Evolutionary conservation across 371 early-diverging fungal species (phyloP), one percentile per base, ranked within the genome.

Genomic region (Lichtheimia hyalospora): DNA sequence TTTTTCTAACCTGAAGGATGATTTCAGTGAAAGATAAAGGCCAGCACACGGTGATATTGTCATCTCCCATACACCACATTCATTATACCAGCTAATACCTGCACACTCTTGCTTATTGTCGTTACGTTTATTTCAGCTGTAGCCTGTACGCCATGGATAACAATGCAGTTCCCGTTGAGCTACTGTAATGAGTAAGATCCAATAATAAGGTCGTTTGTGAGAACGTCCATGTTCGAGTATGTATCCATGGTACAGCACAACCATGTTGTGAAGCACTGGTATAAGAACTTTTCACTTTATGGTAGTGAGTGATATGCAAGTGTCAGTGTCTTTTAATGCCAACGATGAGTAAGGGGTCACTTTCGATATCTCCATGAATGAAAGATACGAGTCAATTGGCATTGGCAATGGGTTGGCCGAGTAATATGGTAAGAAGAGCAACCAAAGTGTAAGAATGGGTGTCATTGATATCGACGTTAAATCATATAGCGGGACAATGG

Each of bases 121-220:
- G 8, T 34, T 8, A 2, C 34, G 2, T 34, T 34, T 10, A 34
- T 34, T 34, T 34, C 34, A 34, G 34, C 10, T 6, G 34, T 34
- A 34, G 6, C 34, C 2, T 34, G 6, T 34, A 34, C 10, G 34
- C 34, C 34, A 34, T 34, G 34, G 34, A 6, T 10, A 10, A 34
- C 42, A 8, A 34, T 24, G 28, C 73, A 2, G 73, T 73, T 3
- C 69, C 58, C 1, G 39, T 74, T 57, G 81, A 76, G 16, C 61
- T 80, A 21, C 77, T 52, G 83, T 83, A 44, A 83, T 83, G 83
- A 74, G 75, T 46, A 67, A 72, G 49, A 81, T 48, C 83, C 83
- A 2, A 81, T n/a, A n/a, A 83, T 55, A 72, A 73, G 28, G 63
- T 72, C 12, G 54, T 60, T 24, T 83, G 83, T 49, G 83, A 83